A percentile compares a stretch with the other conserved stretches of the same genome.
phyloP scores from a whole-genome alignment of 257 asterid species.

The Gentiana dahurica region DNA sequence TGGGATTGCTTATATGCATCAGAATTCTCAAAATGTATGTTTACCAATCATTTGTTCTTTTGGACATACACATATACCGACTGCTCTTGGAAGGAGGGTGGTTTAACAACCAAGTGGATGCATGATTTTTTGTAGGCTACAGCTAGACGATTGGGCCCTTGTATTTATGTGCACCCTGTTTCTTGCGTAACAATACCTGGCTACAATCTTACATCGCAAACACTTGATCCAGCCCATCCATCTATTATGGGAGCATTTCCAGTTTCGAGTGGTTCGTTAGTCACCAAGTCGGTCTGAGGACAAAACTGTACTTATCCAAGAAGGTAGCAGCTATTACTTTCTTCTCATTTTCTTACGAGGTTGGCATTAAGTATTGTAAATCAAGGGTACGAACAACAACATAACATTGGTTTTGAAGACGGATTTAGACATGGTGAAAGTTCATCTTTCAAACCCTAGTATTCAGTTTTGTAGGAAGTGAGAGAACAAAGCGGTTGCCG shows the following conservation, averaged over 20 bases:
- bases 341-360: not conserved
- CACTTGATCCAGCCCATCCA: constrained; percentile 12
- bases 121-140: constrained; percentile 40
- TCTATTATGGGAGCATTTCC: constrained; percentile 38
- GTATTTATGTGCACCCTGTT: constrained; percentile 58
- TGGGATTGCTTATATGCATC: constrained; percentile 38
- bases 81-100: no score
- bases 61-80: no score
- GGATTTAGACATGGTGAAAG: no score
- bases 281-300: constrained; percentile 39
- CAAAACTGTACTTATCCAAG: not conserved
- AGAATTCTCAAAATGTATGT: constrained; percentile 61
- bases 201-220: constrained; percentile 31
- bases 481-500: no score
- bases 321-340: not conserved
- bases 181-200: constrained; percentile 32
- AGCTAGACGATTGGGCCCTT: constrained; percentile 54
- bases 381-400: not conserved
- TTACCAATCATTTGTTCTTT: not conserved
- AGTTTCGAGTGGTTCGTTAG: constrained; percentile 32
- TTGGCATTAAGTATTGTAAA: constrained; percentile 15
- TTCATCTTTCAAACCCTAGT: not conserved
- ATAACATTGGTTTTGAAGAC: constrained; percentile 8
- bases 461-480: not conserved
- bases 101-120: not conserved